Base-by-base conservation (phyloP, 108 stramenopile species). In the Skeletonema marinoi region DNA sequence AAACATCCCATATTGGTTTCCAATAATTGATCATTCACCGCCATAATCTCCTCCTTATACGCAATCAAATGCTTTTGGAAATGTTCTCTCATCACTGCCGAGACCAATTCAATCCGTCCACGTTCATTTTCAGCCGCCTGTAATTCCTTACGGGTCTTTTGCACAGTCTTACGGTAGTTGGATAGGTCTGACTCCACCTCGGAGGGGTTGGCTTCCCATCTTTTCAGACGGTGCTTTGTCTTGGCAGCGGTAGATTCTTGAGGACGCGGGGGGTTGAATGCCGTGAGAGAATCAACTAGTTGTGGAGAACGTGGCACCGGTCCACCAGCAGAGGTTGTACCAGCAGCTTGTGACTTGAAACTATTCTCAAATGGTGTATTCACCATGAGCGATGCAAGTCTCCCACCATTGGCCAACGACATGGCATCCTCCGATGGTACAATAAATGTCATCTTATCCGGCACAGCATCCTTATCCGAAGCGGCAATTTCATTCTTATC, bases 221-320 rank as follows among this genome's bases (percentile, higher is more conserved):
- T 78, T 46, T 84, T 74, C 83, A 96, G 75, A 38, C 95, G 81
- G 73, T 91, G 88, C 61, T 87, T 89, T 63, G 92, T 92, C 70
- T 96, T 96, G 39, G 82, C 38, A 1, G 87, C 89, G 25, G 86
- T 82, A 2, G 92, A 93, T 71, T 96, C 92, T n/a, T 93, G 95
- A 60, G 90, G 92, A 41, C 92, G 86, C 9, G 95, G 95, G 14
- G 95, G 95, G 75, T 93, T 89, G 70, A 93, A 93, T 32, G 92
- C 86, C 13, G 88, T 87, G 30, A 90, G 67, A 14, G 86, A 81
- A 51, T 92, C 95, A 8, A 96, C 90, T 13, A 81, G 35, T 25
- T 80, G 77, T 10, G 90, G 88, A 8, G 87, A 85, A n/a, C 75
- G 74, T 19, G 54, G 78, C 64, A 29, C 32, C 59, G 84, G 35